Percentiles rank a stretch among this genome's conserved stretches.
Conservation (phyloP, 2,329 filamentous ascomycete species). For the Cladophialophora yegresii region DNA sequence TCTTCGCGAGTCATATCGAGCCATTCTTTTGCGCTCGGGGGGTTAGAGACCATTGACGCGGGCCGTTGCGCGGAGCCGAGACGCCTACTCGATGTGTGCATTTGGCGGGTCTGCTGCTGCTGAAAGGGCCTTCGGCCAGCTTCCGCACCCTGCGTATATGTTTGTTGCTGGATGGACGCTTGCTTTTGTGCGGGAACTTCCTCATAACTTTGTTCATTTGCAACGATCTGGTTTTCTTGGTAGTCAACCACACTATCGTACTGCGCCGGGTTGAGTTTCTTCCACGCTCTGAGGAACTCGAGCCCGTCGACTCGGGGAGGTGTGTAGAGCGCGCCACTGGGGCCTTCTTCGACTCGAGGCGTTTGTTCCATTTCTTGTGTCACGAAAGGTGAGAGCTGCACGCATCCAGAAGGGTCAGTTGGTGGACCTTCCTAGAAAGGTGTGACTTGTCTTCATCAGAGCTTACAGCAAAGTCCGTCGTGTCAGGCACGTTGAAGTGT, state of each 20-base stretch:
- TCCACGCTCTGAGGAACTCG: constrained; percentile 28
- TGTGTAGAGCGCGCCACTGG: constrained; percentile 16
- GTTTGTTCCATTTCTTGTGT: constrained; percentile 47
- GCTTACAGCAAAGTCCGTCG: constrained; percentile 71
- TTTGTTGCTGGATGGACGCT: neutral
- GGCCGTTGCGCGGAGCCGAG: neutral
- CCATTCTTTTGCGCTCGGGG: neutral
- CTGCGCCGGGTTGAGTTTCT: constrained; percentile 22
- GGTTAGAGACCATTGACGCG: neutral
- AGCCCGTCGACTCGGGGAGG: constrained; percentile 24
- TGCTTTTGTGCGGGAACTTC: neutral
- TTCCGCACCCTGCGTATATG: neutral
- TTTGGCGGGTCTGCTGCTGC: constrained; percentile 10
- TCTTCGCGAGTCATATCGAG: constrained; percentile 6
- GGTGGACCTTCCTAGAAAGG: neutral
- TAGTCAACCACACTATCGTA: constrained; percentile 22
- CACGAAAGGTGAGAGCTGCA: constrained; percentile 51
- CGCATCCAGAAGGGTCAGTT: constrained; percentile 24
- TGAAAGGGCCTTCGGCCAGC: neutral
- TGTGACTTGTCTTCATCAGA: neutral
- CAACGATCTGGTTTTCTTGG: constrained; percentile 9
- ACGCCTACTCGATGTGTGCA: constrained; percentile 7
- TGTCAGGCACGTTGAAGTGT: constrained; percentile 78
- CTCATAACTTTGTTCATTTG: constrained; percentile 7
- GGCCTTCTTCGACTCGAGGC: constrained; percentile 11